Evolutionary conservation across 768 basidiomycete genomes (phyloP).

Genomic region (Chlorophyllum brunneum): DNA sequence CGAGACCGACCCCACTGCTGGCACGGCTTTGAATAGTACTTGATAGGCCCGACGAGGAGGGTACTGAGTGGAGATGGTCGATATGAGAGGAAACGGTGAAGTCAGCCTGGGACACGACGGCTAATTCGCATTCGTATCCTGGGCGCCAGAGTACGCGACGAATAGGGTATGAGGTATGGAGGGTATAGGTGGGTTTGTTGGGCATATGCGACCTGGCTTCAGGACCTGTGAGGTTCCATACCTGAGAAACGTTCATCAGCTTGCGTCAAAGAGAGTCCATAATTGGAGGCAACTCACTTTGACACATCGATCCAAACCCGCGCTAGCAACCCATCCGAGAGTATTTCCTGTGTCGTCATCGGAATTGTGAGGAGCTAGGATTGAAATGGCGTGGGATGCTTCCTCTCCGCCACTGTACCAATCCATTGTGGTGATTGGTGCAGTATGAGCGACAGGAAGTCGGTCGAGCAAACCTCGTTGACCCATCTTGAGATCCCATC

Average conservation of each 20-base stretch:
- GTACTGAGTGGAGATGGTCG: slow-evolving; percentile 17
- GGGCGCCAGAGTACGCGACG: slow-evolving; percentile 77
- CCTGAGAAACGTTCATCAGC: slow-evolving; percentile 28
- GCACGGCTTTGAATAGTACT: slow-evolving; percentile 22
- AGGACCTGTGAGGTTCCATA: slow-evolving; percentile 67
- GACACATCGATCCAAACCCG: slow-evolving; percentile 74
- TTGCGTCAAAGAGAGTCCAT: neutral
- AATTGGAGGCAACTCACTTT: slow-evolving; percentile 42
- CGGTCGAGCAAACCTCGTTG: slow-evolving; percentile 71
- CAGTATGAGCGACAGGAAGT: slow-evolving; percentile 68
- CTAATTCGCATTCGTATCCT: slow-evolving; percentile 70
- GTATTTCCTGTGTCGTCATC: slow-evolving; percentile 29
- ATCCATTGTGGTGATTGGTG: slow-evolving; percentile 68
- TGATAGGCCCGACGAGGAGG: slow-evolving; percentile 8
- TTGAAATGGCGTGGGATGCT: slow-evolving; percentile 12
- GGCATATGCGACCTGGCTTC: slow-evolving; percentile 45
- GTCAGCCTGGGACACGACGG: slow-evolving; percentile 65
- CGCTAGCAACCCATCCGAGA: slow-evolving; percentile 76
- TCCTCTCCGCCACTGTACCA: slow-evolving; percentile 45
- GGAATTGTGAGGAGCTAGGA: slow-evolving; percentile 11
- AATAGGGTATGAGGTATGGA: slow-evolving; percentile 74
- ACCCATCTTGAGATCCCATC: slow-evolving; percentile 80
- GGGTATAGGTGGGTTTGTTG: slow-evolving; percentile 61
- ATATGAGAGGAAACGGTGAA: slow-evolving; percentile 28
- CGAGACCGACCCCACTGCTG: slow-evolving; percentile 26